Evolutionary conservation across 2,329 filamentous ascomycete species (phyloP).

Genomic region (Nigrograna mackinnonii): DNA sequence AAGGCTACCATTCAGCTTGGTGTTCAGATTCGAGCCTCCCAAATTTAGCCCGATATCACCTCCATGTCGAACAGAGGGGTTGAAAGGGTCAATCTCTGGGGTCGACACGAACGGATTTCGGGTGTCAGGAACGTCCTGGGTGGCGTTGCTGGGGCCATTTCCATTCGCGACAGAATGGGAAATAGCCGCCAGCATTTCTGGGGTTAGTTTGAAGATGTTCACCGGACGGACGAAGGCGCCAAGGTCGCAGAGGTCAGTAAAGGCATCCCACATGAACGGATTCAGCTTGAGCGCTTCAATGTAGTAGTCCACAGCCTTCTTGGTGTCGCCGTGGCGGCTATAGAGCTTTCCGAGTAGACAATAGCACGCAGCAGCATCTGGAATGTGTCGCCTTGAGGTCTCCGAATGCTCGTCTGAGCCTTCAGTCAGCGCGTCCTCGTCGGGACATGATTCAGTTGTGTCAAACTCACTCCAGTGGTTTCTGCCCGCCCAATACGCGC

Average conservation of each 20-base stretch:
- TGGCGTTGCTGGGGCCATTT: slow-evolving; percentile 9
- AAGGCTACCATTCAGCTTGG: slow-evolving; percentile 49
- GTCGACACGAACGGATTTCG: slow-evolving; percentile 38
- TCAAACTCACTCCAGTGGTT: slow-evolving; percentile 75
- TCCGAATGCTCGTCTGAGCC: slow-evolving; percentile 73
- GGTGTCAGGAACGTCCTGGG: slow-evolving; percentile 22
- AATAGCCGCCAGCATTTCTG: slow-evolving; percentile 62
- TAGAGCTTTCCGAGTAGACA: slow-evolving; percentile 88
- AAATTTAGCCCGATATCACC: slow-evolving; percentile 38
- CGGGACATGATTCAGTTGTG: too few species aligned
- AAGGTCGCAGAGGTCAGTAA: slow-evolving; percentile 82
- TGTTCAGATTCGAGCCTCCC: slow-evolving; percentile 42
- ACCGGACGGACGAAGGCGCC: slow-evolving; percentile 76
- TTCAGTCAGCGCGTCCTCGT: too few species aligned
- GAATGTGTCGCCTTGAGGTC: slow-evolving; percentile 71
- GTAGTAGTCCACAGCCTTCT: slow-evolving; percentile 83
- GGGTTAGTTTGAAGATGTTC: slow-evolving; percentile 82
- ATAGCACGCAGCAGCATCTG: slow-evolving; percentile 82
- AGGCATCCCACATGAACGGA: slow-evolving; percentile 98
- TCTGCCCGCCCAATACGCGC: slow-evolving; percentile 73
- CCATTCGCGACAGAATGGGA: slow-evolving; percentile 29
- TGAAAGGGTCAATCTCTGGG: slow-evolving; percentile 50
- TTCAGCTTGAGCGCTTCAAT: slow-evolving; percentile 88
- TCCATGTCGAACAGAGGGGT: slow-evolving; percentile 33
- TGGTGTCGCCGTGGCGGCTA: slow-evolving; percentile 76